Conservation (phyloP, 352 stramenopile genomes). For the Globisporangium solare region DNA sequence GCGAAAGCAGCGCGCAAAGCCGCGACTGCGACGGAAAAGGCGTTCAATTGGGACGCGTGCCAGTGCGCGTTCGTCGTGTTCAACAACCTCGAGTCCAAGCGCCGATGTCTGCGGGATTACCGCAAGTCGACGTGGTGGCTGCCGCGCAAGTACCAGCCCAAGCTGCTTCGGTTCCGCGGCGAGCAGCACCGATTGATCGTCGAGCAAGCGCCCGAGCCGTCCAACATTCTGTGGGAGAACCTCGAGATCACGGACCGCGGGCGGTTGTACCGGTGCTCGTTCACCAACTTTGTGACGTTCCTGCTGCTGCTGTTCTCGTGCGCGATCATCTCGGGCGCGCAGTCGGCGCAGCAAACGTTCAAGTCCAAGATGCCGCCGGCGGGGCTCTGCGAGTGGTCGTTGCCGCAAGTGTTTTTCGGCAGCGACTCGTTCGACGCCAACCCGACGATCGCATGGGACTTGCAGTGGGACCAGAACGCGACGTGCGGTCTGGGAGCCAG, state of each 20-base stretch:
- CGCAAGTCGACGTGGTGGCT: slow-evolving; percentile 39
- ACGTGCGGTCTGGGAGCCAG: slow-evolving; percentile 25
- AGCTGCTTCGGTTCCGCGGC: slow-evolving; percentile 53
- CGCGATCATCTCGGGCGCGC: slow-evolving; percentile 69
- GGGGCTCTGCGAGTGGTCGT: slow-evolving; percentile 46
- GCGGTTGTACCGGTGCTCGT: slow-evolving; percentile 53
- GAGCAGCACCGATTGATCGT: slow-evolving; percentile 45
- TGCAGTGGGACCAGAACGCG: slow-evolving; percentile 53
- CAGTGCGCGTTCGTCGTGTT: slow-evolving; percentile 87
- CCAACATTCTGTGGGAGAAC: slow-evolving; percentile 88
- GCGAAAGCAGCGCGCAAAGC: slow-evolving; percentile 19
- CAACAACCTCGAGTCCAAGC: slow-evolving; percentile 77
- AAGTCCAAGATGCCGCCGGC: slow-evolving; percentile 60
- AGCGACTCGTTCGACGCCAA: slow-evolving; percentile 22
- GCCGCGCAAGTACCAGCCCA: slow-evolving; percentile 44
- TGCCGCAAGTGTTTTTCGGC: slow-evolving; percentile 64
- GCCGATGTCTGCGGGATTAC: slow-evolving; percentile 78
- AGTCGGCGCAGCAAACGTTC: slow-evolving; percentile 65
- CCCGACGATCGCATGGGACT: slow-evolving; percentile 28
- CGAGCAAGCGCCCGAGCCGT: slow-evolving; percentile 57
- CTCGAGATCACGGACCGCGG: slow-evolving; percentile 60
- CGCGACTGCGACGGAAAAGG: slow-evolving; percentile 24
- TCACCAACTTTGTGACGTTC: slow-evolving; percentile 72
- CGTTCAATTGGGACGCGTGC: slow-evolving; percentile 57
- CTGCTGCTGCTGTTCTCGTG: slow-evolving; percentile 66